These are phyloP conservation scores for Sporothrix luriei DNA, from an alignment of 2,329 filamentous ascomycete genomes.

Conservation along the genomic window DNA sequence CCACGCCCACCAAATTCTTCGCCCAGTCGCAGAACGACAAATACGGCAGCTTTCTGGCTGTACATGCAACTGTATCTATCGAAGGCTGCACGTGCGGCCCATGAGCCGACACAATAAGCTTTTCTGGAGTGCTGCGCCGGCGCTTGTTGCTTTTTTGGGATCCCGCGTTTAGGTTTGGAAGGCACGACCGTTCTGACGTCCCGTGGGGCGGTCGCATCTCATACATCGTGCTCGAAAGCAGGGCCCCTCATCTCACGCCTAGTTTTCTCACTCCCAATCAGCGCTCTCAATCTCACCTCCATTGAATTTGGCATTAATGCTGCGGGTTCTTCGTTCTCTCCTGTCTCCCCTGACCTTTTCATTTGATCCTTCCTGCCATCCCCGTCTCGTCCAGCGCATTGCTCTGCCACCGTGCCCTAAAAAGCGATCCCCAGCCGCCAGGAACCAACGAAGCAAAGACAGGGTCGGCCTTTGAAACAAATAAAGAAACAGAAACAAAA, in stretches of 20 bases:
- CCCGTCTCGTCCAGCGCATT: not conserved
- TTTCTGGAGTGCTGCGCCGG: not conserved
- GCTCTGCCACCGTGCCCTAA: slow-evolving; percentile 3
- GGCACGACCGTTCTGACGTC: not conserved
- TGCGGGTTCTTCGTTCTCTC: not conserved
- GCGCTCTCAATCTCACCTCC: not conserved
- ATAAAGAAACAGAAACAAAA: slow-evolving; percentile 20
- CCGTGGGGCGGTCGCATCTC: not conserved
- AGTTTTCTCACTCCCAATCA: not conserved
- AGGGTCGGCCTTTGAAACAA: slow-evolving; percentile 23
- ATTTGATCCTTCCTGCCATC: too few relatives aligned
- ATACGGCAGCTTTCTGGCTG: not conserved
- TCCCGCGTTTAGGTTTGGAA: slow-evolving; percentile 11
- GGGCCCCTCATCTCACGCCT: slow-evolving; percentile 17
- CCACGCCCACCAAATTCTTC: not conserved
- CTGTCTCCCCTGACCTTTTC: not conserved
- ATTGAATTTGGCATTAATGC: not conserved
- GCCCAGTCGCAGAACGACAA: not conserved
- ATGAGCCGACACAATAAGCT: not conserved
- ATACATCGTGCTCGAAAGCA: not conserved
- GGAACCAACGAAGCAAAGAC: slow-evolving; percentile 27
- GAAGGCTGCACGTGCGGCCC: not conserved
- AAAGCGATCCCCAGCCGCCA: not conserved
- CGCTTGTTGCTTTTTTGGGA: not conserved
- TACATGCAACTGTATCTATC: not conserved